These are phyloP conservation scores for Mycena olivaceomarginata DNA, from an alignment of 768 basidiomycete genomes.

Conservation along the genomic window DNA sequence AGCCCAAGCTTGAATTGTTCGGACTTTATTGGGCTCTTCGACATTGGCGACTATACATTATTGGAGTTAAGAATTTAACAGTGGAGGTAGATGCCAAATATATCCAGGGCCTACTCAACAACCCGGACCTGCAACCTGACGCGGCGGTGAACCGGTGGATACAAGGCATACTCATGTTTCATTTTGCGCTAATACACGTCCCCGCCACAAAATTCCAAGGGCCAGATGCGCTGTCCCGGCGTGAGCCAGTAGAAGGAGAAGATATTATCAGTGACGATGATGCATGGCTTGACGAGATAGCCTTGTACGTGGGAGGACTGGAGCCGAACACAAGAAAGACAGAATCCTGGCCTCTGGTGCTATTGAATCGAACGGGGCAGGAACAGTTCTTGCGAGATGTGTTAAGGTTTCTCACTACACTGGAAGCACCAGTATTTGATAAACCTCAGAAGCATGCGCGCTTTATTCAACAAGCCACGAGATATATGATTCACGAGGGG, in stretches of 20 bases:
- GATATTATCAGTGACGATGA: not conserved
- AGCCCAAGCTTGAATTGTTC: constrained; percentile 8
- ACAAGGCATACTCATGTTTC: not conserved
- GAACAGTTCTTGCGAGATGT: not conserved
- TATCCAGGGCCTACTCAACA: not conserved
- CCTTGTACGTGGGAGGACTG: not conserved
- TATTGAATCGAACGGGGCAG: not conserved
- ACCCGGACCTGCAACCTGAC: not conserved
- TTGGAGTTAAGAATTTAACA: not conserved
- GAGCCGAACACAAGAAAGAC: too few species aligned
- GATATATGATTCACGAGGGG: constrained; percentile 38
- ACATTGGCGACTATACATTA: not conserved
- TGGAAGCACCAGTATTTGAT: constrained; percentile 20
- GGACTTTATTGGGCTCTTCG: not conserved
- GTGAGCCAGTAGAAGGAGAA: not conserved
- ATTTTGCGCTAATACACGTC: constrained; percentile 6
- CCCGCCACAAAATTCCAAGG: constrained; percentile 11
- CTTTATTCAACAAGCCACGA: constrained; percentile 33
- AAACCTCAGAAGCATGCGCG: not conserved
- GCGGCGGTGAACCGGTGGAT: not conserved
- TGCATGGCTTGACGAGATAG: not conserved
- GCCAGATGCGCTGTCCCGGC: not conserved
- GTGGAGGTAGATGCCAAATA: constrained; percentile 4
- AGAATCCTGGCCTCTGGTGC: not conserved
- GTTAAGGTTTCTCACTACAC: too few species aligned